Evolutionary conservation across 352 stramenopile species (phyloP).

Genomic region (Phytophthora quininea): DNA sequence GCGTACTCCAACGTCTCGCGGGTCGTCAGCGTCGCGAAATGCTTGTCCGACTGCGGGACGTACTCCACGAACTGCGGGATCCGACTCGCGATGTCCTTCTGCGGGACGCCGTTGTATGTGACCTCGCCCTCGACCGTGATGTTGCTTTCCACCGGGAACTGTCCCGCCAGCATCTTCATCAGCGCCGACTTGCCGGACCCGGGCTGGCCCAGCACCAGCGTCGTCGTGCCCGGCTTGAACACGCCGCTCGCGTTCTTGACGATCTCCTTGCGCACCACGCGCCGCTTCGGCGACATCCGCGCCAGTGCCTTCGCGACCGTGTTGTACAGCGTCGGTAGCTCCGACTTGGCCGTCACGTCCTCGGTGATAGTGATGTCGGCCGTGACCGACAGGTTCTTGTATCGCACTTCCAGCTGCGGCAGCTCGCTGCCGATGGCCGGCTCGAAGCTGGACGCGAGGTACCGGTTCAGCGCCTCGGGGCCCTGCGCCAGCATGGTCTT

Average conservation of each 20-base stretch:
- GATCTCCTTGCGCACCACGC: conserved; percentile 30
- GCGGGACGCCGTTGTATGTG: conserved; percentile 24
- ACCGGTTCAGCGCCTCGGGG: conserved; percentile 4
- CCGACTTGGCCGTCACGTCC: conserved; percentile 14
- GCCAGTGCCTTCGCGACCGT: conserved; percentile 12
- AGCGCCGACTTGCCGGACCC: conserved; percentile 33
- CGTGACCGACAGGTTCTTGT: conserved; percentile 42
- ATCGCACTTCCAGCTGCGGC: conserved; percentile 41
- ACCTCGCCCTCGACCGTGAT: conserved; percentile 32
- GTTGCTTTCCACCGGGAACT: conserved; percentile 25
- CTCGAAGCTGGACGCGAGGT: conserved; percentile 20
- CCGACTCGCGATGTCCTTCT: conserved; percentile 20
- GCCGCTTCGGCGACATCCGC: conserved; percentile 14
- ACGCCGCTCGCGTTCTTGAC: conserved; percentile 30
- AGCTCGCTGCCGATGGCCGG: conserved; percentile 21
- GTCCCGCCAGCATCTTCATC: conserved; percentile 30
- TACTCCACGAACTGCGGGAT: conserved; percentile 36
- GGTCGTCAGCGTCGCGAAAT: conserved; percentile 32
- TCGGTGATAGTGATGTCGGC: conserved; percentile 34
- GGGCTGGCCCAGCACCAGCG: conserved; percentile 24
- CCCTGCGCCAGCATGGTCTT: conserved; percentile 11
- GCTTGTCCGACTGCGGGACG: conserved; percentile 53
- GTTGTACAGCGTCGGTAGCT: conserved; percentile 41
- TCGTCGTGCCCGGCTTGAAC: conserved; percentile 35
- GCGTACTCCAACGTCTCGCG: conserved; percentile 17